Conservation (phyloP, 495 filamentous ascomycete genomes). For the Aspergillus olivimuriae region DNA sequence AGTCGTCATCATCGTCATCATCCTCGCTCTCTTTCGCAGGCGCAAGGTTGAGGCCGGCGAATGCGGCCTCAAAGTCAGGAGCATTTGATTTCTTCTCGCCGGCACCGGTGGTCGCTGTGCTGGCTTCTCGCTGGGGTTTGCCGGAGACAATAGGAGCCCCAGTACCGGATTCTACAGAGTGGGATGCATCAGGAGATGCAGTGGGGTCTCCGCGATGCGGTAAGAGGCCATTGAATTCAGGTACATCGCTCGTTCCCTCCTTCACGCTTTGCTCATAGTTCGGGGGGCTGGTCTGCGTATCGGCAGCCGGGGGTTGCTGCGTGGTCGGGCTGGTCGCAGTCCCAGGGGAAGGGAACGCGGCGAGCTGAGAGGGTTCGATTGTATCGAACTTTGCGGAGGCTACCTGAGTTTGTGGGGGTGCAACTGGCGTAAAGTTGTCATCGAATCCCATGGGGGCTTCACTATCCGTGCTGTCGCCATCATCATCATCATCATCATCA, state of each 20-base stretch:
- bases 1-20: conserved; percentile 58
- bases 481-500: conserved; percentile 68
- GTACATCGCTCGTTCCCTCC: conserved; percentile 39
- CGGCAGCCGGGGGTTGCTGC: conserved; percentile 39
- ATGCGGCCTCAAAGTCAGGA: conserved; percentile 82
- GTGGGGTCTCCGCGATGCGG: conserved; percentile 61
- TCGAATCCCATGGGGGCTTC: conserved; percentile 72
- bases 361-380: conserved; percentile 35
- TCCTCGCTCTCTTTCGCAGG: conserved; percentile 73
- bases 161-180: conserved; percentile 35
- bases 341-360: conserved; percentile 35
- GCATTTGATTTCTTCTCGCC: conserved; percentile 27
- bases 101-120: conserved; percentile 10
- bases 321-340: conserved; percentile 15
- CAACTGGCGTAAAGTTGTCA: conserved; percentile 78
- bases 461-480: conserved; percentile 64
- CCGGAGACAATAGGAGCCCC: conserved; percentile 38
- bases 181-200: conserved; percentile 38
- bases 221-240: conserved; percentile 58
- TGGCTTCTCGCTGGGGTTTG: conserved; percentile 22
- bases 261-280: conserved; percentile 48
- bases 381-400: conserved; percentile 12
- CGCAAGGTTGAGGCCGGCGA: conserved; percentile 65
- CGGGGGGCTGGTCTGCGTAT: conserved; percentile 60
- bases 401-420: conserved; percentile 45